Evolutionary conservation across 2,329 filamentous ascomycete species (phyloP).

Genomic region (Fusarium circinatum): DNA sequence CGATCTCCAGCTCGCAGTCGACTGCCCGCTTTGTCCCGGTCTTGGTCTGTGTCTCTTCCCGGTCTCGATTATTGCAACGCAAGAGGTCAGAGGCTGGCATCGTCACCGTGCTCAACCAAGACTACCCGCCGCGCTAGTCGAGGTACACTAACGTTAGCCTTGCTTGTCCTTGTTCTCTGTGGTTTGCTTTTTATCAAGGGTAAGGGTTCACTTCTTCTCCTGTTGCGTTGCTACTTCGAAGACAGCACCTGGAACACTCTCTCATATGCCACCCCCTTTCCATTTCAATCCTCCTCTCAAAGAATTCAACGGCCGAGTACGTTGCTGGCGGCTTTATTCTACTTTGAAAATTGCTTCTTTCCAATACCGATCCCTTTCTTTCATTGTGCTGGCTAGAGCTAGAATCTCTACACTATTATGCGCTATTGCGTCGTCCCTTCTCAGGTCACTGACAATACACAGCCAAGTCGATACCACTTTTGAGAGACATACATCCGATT

Average conservation of each 20-base stretch:
- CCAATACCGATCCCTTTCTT: constrained; percentile 12
- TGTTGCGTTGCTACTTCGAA: constrained; percentile 36
- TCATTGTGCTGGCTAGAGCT: constrained; percentile 19
- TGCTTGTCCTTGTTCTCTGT: constrained; percentile 34
- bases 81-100: constrained; percentile 36
- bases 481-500: constrained; percentile 25
- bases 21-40: constrained; percentile 29
- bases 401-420: constrained; percentile 19
- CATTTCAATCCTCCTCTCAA: constrained; percentile 31
- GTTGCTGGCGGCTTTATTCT: constrained; percentile 33
- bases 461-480: constrained; percentile 32
- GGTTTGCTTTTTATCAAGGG: constrained; percentile 44
- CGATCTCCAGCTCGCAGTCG: constrained; percentile 13
- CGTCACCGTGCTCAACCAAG: constrained; percentile 41
- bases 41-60: constrained; percentile 38
- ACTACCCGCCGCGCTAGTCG: constrained; percentile 37
- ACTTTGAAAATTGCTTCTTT: constrained; percentile 16
- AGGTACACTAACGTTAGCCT: constrained; percentile 36
- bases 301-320: constrained; percentile 33
- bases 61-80: constrained; percentile 23
- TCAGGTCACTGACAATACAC: constrained; percentile 34
- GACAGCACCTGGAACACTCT: constrained; percentile 36
- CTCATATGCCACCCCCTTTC: constrained; percentile 37
- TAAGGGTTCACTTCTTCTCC: constrained; percentile 43
- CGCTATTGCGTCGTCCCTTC: constrained; percentile 20